These are phyloP conservation scores for Agrostemma githago DNA, from an alignment of 148 eudicot species.

Conservation along the genomic window DNA sequence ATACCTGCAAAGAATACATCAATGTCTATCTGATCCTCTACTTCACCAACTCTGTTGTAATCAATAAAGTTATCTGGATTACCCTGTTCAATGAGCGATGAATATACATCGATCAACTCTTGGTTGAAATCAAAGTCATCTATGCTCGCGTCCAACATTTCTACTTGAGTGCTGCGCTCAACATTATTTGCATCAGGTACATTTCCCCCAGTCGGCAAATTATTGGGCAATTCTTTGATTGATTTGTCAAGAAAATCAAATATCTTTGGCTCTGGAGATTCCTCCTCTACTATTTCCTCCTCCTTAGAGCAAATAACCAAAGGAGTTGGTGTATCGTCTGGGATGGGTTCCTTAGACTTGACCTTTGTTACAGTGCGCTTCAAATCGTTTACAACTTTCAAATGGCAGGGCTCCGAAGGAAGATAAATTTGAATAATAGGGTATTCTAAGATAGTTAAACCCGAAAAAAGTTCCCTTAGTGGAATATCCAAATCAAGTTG, in stretches of 20 bases:
- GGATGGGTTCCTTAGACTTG: slow-evolving; percentile 29
- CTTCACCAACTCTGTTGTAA: slow-evolving; percentile 35
- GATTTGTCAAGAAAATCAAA: slow-evolving; percentile 19
- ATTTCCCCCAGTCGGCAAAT: not conserved
- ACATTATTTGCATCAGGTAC: slow-evolving; percentile 14
- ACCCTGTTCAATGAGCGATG: slow-evolving; percentile 43
- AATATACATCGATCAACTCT: slow-evolving; percentile 52
- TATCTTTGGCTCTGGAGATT: slow-evolving; percentile 26
- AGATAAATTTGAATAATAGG: slow-evolving; percentile 75
- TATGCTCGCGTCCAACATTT: slow-evolving; percentile 23
- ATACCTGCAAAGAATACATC: slow-evolving; percentile 17
- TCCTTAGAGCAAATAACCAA: slow-evolving; percentile 58
- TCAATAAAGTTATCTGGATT: slow-evolving; percentile 68
- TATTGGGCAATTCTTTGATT: slow-evolving; percentile 15
- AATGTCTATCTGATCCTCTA: slow-evolving; percentile 13
- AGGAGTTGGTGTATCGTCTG: slow-evolving; percentile 32
- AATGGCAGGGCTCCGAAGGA: slow-evolving; percentile 59
- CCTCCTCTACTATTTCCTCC: slow-evolving; percentile 71
- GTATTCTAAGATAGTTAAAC: slow-evolving; percentile 67
- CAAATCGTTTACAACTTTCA: slow-evolving; percentile 52
- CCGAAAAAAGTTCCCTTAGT: slow-evolving; percentile 49
- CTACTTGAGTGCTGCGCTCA: slow-evolving; percentile 22
- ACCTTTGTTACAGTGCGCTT: slow-evolving; percentile 24
- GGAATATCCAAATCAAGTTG: slow-evolving; percentile 62
- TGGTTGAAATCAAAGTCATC: slow-evolving; percentile 61